phyloP scores from a whole-genome alignment of 2,329 filamentous ascomycete species.

The Curvularia spicifera region DNA sequence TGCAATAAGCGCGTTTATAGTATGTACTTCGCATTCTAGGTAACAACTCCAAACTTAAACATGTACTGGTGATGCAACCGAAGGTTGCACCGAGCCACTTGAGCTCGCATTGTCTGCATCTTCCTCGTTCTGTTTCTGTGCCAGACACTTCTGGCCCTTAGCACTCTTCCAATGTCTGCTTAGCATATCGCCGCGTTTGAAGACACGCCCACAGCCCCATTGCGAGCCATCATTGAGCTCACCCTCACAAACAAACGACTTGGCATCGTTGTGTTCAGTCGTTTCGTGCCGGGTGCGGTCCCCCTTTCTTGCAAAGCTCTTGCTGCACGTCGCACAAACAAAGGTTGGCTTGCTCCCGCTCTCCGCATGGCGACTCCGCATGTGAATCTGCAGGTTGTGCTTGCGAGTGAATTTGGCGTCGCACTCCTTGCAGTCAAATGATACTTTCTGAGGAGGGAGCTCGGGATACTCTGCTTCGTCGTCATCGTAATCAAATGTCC shows the following conservation, averaged over 20 bases:
- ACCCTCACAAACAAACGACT: constrained; percentile 15
- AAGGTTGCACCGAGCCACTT: neutral
- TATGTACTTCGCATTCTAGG: too few relatives aligned
- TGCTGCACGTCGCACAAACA: constrained; percentile 12
- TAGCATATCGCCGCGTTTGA: constrained; percentile 16
- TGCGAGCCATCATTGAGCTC: constrained; percentile 11
- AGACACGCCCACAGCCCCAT: constrained; percentile 23
- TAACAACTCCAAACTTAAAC: too few relatives aligned
- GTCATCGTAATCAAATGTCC: constrained; percentile 8
- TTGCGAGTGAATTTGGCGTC: constrained; percentile 14
- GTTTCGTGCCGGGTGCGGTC: constrained; percentile 19
- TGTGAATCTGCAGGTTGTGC: constrained; percentile 13
- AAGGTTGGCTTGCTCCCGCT: neutral
- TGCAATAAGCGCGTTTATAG: too few relatives aligned
- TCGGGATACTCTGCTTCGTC: constrained; percentile 13
- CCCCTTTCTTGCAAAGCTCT: constrained; percentile 14
- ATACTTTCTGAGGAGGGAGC: constrained; percentile 1
- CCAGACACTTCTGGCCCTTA: constrained; percentile 16
- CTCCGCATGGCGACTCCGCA: constrained; percentile 12
- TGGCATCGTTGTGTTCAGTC: constrained; percentile 9
- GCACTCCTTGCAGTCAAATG: constrained; percentile 11
- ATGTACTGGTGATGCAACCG: neutral
- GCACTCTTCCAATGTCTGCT: constrained; percentile 19
- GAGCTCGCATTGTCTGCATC: constrained; percentile 4
- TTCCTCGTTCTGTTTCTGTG: constrained; percentile 10